Evolutionary conservation across 2,329 filamentous ascomycete genomes (phyloP).

Genomic region (Tolypocladium nubicola): DNA sequence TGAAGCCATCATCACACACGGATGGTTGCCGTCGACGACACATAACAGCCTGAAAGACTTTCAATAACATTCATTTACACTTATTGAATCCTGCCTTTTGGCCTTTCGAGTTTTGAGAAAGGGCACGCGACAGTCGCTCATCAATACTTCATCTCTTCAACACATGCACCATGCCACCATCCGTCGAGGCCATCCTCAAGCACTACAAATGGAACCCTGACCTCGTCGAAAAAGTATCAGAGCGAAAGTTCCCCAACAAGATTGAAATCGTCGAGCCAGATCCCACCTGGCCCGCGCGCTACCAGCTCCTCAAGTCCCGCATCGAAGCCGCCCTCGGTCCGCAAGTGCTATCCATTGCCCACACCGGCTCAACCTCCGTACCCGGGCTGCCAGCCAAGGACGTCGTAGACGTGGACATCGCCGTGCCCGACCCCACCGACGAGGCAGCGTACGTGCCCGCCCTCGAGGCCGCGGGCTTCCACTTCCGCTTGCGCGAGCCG

Average conservation of each 20-base stretch:
- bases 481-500: conserved; percentile 35
- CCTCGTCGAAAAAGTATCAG: conserved; percentile 13
- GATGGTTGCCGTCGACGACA: too few relatives aligned
- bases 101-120: too few relatives aligned
- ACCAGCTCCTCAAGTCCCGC: conserved; percentile 16
- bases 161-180: conserved; percentile 10
- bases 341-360: conserved; percentile 26
- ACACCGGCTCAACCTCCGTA: conserved; percentile 41
- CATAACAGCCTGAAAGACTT: too few relatives aligned
- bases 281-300: conserved; percentile 24
- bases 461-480: conserved; percentile 32
- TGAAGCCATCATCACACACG: too few relatives aligned
- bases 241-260: conserved; percentile 10
- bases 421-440: conserved; percentile 25
- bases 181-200: conserved; percentile 15
- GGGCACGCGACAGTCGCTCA: too few relatives aligned
- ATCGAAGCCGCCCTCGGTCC: conserved; percentile 24
- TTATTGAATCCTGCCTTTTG: too few relatives aligned
- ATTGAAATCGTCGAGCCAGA: conserved; percentile 25
- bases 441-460: conserved; percentile 30
- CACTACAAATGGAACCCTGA: conserved; percentile 11
- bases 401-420: conserved; percentile 41
- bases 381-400: conserved; percentile 38
- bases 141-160: background rate
- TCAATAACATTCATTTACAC: too few relatives aligned